Evolutionary conservation across 306 rosid species (phyloP), one percentile per base, ranked within the genome.

Genomic region (Senna tora): DNA sequence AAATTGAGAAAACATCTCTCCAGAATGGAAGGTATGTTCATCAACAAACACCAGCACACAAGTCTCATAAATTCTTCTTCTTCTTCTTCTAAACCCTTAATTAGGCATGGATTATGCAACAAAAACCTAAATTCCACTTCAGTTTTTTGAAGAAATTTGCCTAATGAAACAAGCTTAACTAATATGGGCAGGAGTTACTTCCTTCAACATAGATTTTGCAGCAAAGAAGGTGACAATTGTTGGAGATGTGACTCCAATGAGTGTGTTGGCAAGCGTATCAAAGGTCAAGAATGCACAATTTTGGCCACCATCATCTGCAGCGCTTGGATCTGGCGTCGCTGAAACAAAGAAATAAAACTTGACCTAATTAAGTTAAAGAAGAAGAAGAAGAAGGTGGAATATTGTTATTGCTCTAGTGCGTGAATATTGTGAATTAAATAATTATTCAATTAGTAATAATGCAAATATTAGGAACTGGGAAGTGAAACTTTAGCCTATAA

Each of bases 281-380:
- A 94, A 87, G 87, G 97, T 94, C 19, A 94, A 94, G 84, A 94
- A 76, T 77, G 98, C 98, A 4, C 96, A 91, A 34, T 86, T 91
- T 75, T 94, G 98, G 96, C 81, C 94, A 38, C 19, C 81, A 28
- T 51, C 87, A 9, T 69, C 74, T 20, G 34, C 77, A 11, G 63
- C 43, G 5, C 19, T 14, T 54, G 84, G 73, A 28, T 72, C 82
- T 76, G 80, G 47, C 65, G 47, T 60, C 5, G 49, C 46, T 10
- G 86, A 83, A 67, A 79, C 80, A 73, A 79, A 72, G 67, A 70
- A 73, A 38, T 62, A 47, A 58, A 76, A 54, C 5, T 55, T 57
- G 19, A 62, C 72, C 51, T 30, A 42, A 56, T 39, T 67, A 25
- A 25, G 55, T 39, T 67, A 15, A 61, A 47, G 75, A 42, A 33